These are phyloP conservation scores for Linnemannia elongata DNA, from an alignment of 192 early-diverging fungal genomes.

Conservation along the genomic window DNA sequence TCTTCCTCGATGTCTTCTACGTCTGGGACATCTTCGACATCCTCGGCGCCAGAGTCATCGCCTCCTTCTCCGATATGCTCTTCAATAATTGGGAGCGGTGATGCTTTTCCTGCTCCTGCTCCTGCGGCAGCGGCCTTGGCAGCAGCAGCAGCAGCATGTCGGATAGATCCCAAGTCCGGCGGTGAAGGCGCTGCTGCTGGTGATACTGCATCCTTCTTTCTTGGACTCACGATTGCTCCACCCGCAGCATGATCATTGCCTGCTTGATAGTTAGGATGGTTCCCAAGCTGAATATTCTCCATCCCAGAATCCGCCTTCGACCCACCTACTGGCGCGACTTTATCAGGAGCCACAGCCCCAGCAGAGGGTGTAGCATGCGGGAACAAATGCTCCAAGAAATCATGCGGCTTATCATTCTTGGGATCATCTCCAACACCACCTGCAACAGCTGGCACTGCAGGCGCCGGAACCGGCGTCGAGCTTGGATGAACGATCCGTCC, in stretches of 20 bases:
- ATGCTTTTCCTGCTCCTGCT: background rate
- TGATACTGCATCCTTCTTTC: background rate
- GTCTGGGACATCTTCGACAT: background rate
- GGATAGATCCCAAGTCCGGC: background rate
- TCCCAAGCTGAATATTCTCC: background rate
- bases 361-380: constrained; percentile 9
- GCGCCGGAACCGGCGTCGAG: background rate
- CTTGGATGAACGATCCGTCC: constrained; percentile 20
- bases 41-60: constrained; percentile 12
- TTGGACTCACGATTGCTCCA: background rate
- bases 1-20: background rate
- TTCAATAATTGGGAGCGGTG: constrained; percentile 3
- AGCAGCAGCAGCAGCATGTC: background rate
- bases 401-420: constrained; percentile 32
- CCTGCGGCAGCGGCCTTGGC: background rate
- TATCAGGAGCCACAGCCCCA: background rate
- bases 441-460: background rate
- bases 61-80: constrained; percentile 21
- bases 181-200: background rate
- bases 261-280: background rate
- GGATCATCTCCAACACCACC: background rate
- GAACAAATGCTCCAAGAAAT: constrained; percentile 44
- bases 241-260: background rate
- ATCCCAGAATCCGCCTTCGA: background rate
- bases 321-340: background rate